phyloP scores from a whole-genome alignment of 345 rosid genomes.

The Salix koriyanagi region DNA sequence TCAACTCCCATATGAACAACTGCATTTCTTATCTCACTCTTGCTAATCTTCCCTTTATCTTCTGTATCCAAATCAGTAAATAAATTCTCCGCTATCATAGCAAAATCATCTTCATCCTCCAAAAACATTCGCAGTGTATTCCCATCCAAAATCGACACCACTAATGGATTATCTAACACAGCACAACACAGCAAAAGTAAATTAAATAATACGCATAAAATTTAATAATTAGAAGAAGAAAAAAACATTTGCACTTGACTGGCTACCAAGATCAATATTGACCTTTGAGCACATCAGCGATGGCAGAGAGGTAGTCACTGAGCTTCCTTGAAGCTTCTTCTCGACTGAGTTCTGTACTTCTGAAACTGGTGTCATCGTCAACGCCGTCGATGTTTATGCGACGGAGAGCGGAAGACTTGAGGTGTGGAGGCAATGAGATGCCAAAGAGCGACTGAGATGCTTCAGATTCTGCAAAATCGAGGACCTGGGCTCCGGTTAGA shows the following conservation, averaged over 20 bases:
- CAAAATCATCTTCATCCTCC: constrained; percentile 94
- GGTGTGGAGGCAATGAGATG: constrained; percentile 52
- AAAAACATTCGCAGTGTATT: constrained; percentile 46
- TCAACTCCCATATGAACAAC: constrained; percentile 74
- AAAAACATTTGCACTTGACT: neutral
- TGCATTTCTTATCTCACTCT: constrained; percentile 52
- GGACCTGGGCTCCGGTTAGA: constrained; percentile 55
- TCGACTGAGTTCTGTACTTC: constrained; percentile 20
- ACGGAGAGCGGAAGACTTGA: constrained; percentile 51
- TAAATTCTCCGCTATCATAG: constrained; percentile 84
- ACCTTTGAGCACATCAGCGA: constrained; percentile 69
- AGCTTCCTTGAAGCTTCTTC: constrained; percentile 41
- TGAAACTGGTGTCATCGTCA: constrained; percentile 39
- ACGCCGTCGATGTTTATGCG: constrained; percentile 29
- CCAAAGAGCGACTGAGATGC: constrained; percentile 49
- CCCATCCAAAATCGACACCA: constrained; percentile 65
- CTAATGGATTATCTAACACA: constrained; percentile 55
- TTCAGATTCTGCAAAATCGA: constrained; percentile 53
- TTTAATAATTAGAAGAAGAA: neutral
- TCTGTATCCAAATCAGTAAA: constrained; percentile 79
- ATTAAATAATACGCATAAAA: neutral
- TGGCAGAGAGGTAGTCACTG: constrained; percentile 44
- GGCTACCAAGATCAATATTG: neutral
- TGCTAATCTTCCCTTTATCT: constrained; percentile 77
- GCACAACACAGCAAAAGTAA: neutral